These are phyloP conservation scores for Wickerhamiella galacta DNA, from an alignment of 805 yeast species.

Conservation along the genomic window DNA sequence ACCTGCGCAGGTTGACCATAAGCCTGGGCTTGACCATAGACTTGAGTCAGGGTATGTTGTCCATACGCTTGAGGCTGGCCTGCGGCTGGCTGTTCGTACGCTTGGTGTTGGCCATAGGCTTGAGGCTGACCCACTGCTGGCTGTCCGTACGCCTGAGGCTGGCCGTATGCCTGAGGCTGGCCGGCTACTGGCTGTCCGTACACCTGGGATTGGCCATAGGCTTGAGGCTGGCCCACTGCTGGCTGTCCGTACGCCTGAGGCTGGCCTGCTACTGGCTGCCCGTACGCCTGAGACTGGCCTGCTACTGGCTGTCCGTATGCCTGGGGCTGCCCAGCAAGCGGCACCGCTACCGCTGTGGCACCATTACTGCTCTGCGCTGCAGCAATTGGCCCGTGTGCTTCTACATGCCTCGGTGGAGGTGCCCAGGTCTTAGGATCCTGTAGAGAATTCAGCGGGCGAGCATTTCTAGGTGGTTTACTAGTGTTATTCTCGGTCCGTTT, in stretches of 20 bases:
- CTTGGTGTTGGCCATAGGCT: constrained; percentile 2
- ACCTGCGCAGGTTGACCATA: neutral
- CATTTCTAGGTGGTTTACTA: constrained; percentile 5
- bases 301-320: constrained; percentile 1
- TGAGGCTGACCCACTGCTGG: neutral
- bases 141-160: constrained; percentile 2
- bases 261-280: constrained; percentile 6
- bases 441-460: constrained; percentile 6
- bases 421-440: constrained; percentile 7
- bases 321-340: constrained; percentile 3
- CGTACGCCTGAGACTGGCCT: constrained; percentile 4
- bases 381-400: neutral
- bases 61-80: constrained; percentile 1
- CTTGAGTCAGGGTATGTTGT: constrained; percentile 1
- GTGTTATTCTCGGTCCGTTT: too few species aligned
- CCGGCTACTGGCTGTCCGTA: constrained; percentile 2
- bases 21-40: constrained; percentile 3
- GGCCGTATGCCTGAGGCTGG: constrained; percentile 1
- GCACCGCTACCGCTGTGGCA: neutral
- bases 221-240: constrained; percentile 1
- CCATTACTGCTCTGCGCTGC: neutral
- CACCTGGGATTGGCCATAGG: neutral
- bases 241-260: constrained; percentile 1
- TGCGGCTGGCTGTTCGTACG: neutral
- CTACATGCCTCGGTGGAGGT: constrained; percentile 6